Evolutionary conservation across 106 monocot species (phyloP).

Genomic region (Posidonia australis): DNA sequence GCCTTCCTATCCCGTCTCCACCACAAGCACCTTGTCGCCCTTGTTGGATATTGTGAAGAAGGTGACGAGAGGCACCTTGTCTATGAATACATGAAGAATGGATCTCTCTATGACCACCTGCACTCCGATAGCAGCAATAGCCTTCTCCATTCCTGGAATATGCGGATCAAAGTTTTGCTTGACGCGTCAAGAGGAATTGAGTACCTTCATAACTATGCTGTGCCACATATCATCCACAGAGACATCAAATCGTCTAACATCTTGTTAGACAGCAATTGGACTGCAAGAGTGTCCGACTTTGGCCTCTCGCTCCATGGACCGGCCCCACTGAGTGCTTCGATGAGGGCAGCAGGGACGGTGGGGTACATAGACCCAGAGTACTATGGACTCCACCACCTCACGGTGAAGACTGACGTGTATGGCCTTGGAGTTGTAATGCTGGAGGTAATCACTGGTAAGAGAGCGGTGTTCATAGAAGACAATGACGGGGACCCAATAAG

Average conservation of each 20-base stretch:
- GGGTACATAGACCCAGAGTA: conserved; percentile 98
- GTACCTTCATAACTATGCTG: conserved; percentile 56
- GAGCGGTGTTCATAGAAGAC: conserved; percentile 34
- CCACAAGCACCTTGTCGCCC: conserved; percentile 79
- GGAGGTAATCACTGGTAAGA: conserved; percentile 57
- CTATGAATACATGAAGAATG: conserved; percentile 88
- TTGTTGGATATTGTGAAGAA: conserved; percentile 79
- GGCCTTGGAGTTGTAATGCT: conserved; percentile 83
- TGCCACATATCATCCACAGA: conserved; percentile 53
- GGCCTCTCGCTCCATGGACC: conserved; percentile 57
- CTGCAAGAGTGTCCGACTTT: conserved; percentile 68
- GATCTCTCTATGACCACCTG: conserved; percentile 45
- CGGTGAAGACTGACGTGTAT: conserved; percentile 82
- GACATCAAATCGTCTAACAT: conserved; percentile 75
- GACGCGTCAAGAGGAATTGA: conserved; percentile 50
- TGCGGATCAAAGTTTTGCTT: conserved; percentile 40
- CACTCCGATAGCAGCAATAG: conserved; percentile 10
- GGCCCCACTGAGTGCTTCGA: conserved; percentile 13
- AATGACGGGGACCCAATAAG: conserved; percentile 28
- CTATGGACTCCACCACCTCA: conserved; percentile 70
- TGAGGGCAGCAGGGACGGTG: conserved; percentile 63
- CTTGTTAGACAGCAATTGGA: conserved; percentile 46
- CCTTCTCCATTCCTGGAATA: conserved; percentile 32
- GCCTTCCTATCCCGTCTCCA: conserved; percentile 73
- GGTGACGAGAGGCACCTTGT: conserved; percentile 62